Evolutionary conservation across 208 protist genomes (phyloP).

Genomic region (Wallacemonas rigidus): DNA sequence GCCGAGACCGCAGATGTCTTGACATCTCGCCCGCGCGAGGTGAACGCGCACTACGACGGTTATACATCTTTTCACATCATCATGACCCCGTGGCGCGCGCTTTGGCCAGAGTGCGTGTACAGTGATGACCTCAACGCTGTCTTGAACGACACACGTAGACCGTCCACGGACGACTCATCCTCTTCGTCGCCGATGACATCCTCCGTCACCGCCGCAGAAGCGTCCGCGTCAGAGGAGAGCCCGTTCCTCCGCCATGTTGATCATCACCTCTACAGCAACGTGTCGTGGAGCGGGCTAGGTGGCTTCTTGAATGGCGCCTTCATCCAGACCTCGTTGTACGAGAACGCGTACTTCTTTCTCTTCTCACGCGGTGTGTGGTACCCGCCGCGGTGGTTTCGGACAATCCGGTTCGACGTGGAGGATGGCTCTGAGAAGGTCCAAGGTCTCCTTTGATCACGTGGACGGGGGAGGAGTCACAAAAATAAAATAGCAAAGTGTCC

Average conservation of each 20-base stretch:
- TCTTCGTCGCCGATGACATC: no score
- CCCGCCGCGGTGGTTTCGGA: constrained; percentile 64
- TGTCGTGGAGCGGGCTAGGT: constrained; percentile 58
- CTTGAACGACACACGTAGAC: not conserved
- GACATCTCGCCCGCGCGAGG: not conserved
- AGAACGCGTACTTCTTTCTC: constrained; percentile 84
- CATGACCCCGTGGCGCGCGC: constrained; percentile 83
- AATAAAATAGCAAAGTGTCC: not conserved
- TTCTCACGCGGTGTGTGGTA: constrained; percentile 81
- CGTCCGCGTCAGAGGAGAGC: not conserved
- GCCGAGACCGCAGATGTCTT: not conserved
- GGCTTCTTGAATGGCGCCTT: constrained; percentile 70
- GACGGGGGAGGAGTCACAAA: not conserved
- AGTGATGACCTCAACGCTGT: constrained; percentile 11
- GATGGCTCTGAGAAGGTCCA: constrained; percentile 33
- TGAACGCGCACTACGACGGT: constrained; percentile 58
- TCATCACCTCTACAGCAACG: constrained; percentile 77
- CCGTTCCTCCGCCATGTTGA: constrained; percentile 30
- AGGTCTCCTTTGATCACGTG: constrained; percentile 5
- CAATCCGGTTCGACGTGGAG: constrained; percentile 55
- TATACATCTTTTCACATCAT: constrained; percentile 84
- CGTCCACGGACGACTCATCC: no score
- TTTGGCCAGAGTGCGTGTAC: constrained; percentile 87
- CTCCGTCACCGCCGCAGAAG: not conserved
- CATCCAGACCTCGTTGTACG: constrained; percentile 67